Evolutionary conservation across 805 yeast genomes (phyloP).

Genomic region (Candida michaelii): DNA sequence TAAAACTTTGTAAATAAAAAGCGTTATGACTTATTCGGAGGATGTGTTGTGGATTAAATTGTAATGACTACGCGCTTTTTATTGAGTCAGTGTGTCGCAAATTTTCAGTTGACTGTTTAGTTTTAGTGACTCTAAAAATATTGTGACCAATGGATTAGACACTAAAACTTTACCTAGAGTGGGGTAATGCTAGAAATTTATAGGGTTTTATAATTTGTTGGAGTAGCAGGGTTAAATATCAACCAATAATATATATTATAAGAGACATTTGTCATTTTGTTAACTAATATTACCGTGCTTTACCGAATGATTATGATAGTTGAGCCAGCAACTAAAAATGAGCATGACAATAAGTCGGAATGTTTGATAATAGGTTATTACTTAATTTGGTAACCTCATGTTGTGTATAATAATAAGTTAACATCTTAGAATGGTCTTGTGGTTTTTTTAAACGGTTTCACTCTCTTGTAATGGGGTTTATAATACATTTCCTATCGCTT

Average conservation of each 20-base stretch:
- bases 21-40: not conserved
- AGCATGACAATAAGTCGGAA: not conserved
- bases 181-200: no score
- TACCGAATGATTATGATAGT: not conserved
- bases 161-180: no score
- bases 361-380: not conserved
- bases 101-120: not conserved
- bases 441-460: no score
- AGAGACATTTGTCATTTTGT: no score
- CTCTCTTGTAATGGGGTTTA: no score
- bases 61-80: constrained; percentile 8
- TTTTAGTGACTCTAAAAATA: no score
- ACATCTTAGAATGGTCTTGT: no score
- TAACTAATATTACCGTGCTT: not conserved
- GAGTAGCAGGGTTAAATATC: no score
- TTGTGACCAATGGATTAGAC: no score
- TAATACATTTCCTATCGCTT: no score
- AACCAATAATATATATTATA: no score
- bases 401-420: not conserved
- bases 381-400: not conserved
- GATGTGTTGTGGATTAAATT: constrained; percentile 6
- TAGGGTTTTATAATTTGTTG: no score
- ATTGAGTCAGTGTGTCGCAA: constrained; percentile 6
- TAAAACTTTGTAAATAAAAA: not conserved
- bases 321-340: constrained; percentile 1